Evolutionary conservation across 1,284 basidiomycete genomes (phyloP), one percentile per base, ranked within the genome.

Genomic region (Ustilago sp.): DNA sequence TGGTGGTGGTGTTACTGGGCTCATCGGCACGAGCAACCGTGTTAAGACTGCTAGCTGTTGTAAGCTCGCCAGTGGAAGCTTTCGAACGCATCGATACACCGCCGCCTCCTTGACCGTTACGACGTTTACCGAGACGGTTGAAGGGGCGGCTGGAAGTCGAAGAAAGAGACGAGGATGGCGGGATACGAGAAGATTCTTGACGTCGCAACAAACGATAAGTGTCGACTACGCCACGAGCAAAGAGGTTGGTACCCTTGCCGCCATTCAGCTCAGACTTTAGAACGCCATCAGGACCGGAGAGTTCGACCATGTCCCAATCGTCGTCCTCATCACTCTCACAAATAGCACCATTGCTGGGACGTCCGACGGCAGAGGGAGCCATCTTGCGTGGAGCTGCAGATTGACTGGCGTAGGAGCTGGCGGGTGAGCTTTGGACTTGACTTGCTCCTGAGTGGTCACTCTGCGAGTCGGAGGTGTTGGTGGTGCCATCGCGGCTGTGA

Each of bases 181-280:
- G 63, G 17, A 74, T 63, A 51, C 78, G 68, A 17, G 63, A 53
- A 6, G 81, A 76, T 48, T 82, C 81, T 47, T 82, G 68, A 89
- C 90, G 79, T 92, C 93, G 43, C 70, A 86, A 52, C 65, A 83
- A 59, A 7, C 82, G 73, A 54, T 83, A 83, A 17, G 82, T 80
- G 68, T 86, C 85, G 4, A 85, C 83, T 28, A 86, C 80, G 9
- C 85, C 85, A 9, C 83, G 78, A 0, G 84, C 71, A 60, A 84
- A 86, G 7, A 86, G 83, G 31, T 84, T 86, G 34, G 80, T 70
- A 34, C 80, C 85, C 23, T 77, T 75, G 15, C 85, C 84, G 13
- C 85, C 85, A 57, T 86, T 86, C 34, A 80, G 73, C 56, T 85
- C 79, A 3, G 82, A 82, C 56, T 76, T 65, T 50, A 80, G 66